Conservation (phyloP, 805 yeast genomes). For the Saccharomycopsis capsularis region DNA sequence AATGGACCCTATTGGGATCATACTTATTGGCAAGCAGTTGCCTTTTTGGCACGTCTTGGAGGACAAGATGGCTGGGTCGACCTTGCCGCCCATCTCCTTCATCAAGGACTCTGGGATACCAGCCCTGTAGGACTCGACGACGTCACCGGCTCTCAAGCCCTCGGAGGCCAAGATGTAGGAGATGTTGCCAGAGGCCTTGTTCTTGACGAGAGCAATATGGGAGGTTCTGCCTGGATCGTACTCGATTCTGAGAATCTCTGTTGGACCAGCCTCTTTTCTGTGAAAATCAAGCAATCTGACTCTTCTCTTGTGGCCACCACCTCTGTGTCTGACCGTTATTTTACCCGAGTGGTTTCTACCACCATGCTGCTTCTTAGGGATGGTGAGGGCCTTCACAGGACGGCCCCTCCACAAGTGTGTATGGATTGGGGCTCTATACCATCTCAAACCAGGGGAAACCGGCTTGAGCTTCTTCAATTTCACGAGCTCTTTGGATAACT, state of each 20-base stretch:
- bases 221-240: slow-evolving; percentile 93
- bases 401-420: slow-evolving; percentile 81
- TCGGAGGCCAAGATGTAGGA: slow-evolving; percentile 86
- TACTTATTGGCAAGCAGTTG: slow-evolving; percentile 83
- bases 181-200: slow-evolving; percentile 50
- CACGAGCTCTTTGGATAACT: slow-evolving; percentile 62
- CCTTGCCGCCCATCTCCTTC: slow-evolving; percentile 80
- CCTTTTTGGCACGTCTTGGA: slow-evolving; percentile 87
- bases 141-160: slow-evolving; percentile 89
- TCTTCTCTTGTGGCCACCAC: slow-evolving; percentile 94
- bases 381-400: slow-evolving; percentile 66
- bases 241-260: slow-evolving; percentile 80
- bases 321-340: slow-evolving; percentile 89
- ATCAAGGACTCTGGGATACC: slow-evolving; percentile 76
- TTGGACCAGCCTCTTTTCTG: slow-evolving; percentile 62
- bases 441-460: slow-evolving; percentile 78
- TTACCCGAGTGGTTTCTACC: slow-evolving; percentile 89
- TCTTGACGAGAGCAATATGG: slow-evolving; percentile 81
- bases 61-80: slow-evolving; percentile 86
- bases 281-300: slow-evolving; percentile 73
- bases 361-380: slow-evolving; percentile 61
- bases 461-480: slow-evolving; percentile 72
- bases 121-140: slow-evolving; percentile 79
- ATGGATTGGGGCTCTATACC: slow-evolving; percentile 84
- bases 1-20: slow-evolving; percentile 93